Percentiles rank a stretch among this genome's conserved stretches.
phyloP scores from a whole-genome alignment of 805 yeast genomes.

The Starmerella powellii region DNA sequence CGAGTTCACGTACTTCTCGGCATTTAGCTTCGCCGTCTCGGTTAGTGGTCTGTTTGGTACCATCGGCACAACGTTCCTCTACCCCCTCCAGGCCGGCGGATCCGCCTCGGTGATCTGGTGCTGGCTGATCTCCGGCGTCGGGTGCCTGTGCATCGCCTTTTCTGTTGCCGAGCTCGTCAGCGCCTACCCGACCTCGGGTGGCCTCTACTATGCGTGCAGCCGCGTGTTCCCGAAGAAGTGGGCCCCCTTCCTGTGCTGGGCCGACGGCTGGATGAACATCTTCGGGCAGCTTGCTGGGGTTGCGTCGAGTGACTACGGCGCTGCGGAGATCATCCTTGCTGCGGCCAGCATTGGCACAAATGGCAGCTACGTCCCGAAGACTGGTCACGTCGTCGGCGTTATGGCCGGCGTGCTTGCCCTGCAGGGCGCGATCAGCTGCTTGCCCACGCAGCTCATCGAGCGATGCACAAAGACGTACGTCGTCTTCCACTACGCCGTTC shows the following conservation, averaged over 20 bases:
- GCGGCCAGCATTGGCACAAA: constrained; percentile 27
- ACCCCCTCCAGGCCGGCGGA: constrained; percentile 42
- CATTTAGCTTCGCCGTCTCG: constrained; percentile 51
- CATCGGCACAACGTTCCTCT: constrained; percentile 40
- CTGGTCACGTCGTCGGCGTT: constrained; percentile 23
- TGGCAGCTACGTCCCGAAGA: constrained; percentile 25
- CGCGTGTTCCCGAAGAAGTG: constrained; percentile 27
- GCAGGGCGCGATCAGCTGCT: constrained; percentile 41
- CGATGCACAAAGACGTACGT: constrained; percentile 41
- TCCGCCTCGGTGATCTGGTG: constrained; percentile 55
- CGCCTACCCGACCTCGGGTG: constrained; percentile 66
- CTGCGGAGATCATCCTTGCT: constrained; percentile 29
- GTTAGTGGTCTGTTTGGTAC: constrained; percentile 58
- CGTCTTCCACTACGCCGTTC: constrained; percentile 37
- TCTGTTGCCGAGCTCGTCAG: constrained; percentile 58
- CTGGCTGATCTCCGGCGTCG: constrained; percentile 44
- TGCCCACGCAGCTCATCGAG: constrained; percentile 40
- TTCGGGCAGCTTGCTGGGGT: constrained; percentile 29
- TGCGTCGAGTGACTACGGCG: constrained; percentile 29
- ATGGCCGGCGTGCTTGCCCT: constrained; percentile 35
- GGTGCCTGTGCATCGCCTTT: constrained; percentile 44
- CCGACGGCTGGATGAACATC: constrained; percentile 42
- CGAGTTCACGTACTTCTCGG: constrained; percentile 45
- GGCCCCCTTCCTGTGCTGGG: constrained; percentile 42
- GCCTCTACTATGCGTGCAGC: constrained; percentile 47